phyloP scores from a whole-genome alignment of 2,329 filamentous ascomycete genomes.

The Escovopsis weberi region DNA sequence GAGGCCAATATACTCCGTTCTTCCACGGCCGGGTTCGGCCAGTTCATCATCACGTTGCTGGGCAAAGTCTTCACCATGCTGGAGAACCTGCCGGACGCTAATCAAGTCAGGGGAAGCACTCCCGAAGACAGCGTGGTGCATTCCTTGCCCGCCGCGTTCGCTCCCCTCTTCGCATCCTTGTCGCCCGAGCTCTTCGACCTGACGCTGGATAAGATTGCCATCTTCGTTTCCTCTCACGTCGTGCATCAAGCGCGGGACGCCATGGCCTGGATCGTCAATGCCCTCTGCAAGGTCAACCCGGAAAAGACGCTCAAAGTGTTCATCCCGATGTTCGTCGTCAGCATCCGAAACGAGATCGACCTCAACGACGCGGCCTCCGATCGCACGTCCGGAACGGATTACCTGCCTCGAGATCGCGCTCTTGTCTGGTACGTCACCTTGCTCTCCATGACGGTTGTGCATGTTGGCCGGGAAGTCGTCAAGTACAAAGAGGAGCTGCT shows the following conservation, averaged over 20 bases:
- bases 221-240: constrained; percentile 85
- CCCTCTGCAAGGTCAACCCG: constrained; percentile 87
- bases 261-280: constrained; percentile 97
- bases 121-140: constrained; percentile 97
- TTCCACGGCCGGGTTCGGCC: constrained; percentile 83
- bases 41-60: constrained; percentile 81
- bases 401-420: constrained; percentile 80
- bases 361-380: constrained; percentile 93
- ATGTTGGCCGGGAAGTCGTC: constrained; percentile 81
- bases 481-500: constrained; percentile 81
- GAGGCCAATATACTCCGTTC: constrained; percentile 82
- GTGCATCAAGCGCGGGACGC: constrained; percentile 94
- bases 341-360: constrained; percentile 92
- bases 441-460: constrained; percentile 94
- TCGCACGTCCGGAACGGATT: constrained; percentile 82
- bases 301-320: constrained; percentile 86
- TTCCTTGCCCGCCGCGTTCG: constrained; percentile 79
- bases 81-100: constrained; percentile 87
- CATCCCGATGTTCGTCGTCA: constrained; percentile 76
- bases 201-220: constrained; percentile 78
- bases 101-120: constrained; percentile 73
- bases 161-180: constrained; percentile 76
- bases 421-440: constrained; percentile 96
- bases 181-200: constrained; percentile 90
- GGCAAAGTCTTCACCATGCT: constrained; percentile 90